Base-by-base conservation (phyloP, 768 basidiomycete species). In the Hericium rajendrae region DNA sequence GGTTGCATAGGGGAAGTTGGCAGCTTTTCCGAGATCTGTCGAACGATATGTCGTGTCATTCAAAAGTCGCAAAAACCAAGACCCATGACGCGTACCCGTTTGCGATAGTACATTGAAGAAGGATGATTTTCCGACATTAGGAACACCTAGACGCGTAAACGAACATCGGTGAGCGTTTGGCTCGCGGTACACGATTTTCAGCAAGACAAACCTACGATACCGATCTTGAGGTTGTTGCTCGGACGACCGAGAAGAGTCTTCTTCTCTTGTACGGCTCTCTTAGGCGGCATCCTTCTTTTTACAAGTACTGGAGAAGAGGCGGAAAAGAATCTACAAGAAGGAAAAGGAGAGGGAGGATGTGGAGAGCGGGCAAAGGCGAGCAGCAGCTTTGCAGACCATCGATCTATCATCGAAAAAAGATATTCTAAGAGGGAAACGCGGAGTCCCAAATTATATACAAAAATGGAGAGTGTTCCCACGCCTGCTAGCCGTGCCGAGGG, bases 71-170 rank as follows among this genome's bases (percentile, higher is more conserved):
- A 55, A 26, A 18, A 58, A 53, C 48, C 53, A 57, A 56, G 57
- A 61, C 62, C 28, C 60, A 59, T 61, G 50, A 6, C 6, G 69
- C 80, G 43, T 37, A 91, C 91, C 91, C 60, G 91, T 92, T 65
- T 94, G 83, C 37, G 95, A 94, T 54, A 98, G 82, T 40, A 79
- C 88, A 72, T 99, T 99, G 83, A 99, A 99, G 74, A 98, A 95
- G n/a, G 94, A 97, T 0, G 91, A 94, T 73, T 99, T 98, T 61
- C 97, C 97, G 64, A 98, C 95, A 70, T 99, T 97, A 54, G 95
- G 94, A 41, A 97, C 73, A 69, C 91, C 90, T 93, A 53, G n/a
- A 16, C 37, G 26, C 4, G 46, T 41, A 22, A 11, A 18, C 6
- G 53, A 28, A 38, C 57, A n/a, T 59, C 48, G 59, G 40, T 57